Evolutionary conservation across 805 yeast species (phyloP).

Genomic region (Spathaspora gorwiae): DNA sequence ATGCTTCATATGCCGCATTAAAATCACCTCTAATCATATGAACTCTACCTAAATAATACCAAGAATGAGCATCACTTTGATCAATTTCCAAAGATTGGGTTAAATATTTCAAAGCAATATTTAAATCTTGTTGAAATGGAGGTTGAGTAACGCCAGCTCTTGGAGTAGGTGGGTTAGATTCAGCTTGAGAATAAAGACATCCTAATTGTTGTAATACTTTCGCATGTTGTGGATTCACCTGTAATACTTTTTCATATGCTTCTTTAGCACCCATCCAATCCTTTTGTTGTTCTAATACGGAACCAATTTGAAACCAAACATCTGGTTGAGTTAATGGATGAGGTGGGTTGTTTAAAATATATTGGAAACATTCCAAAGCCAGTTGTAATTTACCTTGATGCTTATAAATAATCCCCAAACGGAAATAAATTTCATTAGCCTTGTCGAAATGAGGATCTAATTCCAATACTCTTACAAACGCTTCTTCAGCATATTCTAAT

Average conservation of each 20-base stretch:
- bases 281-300: conserved; percentile 88
- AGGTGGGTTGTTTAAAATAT: conserved; percentile 87
- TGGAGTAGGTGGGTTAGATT: conserved; percentile 23
- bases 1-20: conserved; percentile 94
- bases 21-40: conserved; percentile 95
- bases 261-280: conserved; percentile 90
- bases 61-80: conserved; percentile 86
- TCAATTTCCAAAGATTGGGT: conserved; percentile 88
- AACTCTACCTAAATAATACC: conserved; percentile 96
- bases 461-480: conserved; percentile 91
- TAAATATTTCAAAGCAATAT: conserved; percentile 74
- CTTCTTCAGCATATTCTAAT: conserved; percentile 96
- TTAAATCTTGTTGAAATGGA: conserved; percentile 70
- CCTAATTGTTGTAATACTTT: conserved; percentile 95
- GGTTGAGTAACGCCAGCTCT: conserved; percentile 21
- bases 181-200: conserved; percentile 77
- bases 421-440: conserved; percentile 92
- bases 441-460: conserved; percentile 95
- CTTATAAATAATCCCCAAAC: conserved; percentile 93
- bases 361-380: conserved; percentile 92
- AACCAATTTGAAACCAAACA: conserved; percentile 98
- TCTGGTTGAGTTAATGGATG: conserved; percentile 94
- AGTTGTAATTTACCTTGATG: conserved; percentile 84
- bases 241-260: conserved; percentile 89
- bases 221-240: conserved; percentile 89